These are phyloP conservation scores for Colletotrichum neosansevieriae DNA, from an alignment of 2,329 filamentous ascomycete genomes.

Conservation along the genomic window DNA sequence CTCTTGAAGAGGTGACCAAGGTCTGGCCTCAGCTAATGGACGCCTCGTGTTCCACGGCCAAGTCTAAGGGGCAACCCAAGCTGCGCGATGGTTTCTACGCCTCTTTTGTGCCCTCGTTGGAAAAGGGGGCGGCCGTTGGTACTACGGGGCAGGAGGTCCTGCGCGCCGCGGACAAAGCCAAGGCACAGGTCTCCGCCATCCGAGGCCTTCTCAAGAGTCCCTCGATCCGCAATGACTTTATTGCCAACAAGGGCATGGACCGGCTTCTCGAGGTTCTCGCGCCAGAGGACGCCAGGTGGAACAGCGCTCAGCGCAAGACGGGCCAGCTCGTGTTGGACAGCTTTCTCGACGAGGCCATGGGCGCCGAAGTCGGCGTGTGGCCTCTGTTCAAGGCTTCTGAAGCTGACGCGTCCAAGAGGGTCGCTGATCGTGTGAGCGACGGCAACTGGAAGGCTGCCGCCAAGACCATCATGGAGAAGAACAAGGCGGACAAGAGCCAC, in stretches of 20 bases:
- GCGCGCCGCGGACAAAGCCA: conserved; percentile 46
- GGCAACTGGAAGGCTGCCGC: conserved; percentile 36
- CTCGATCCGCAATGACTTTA: conserved; percentile 66
- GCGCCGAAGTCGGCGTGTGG: conserved; percentile 69
- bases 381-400: conserved; percentile 49
- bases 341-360: conserved; percentile 75
- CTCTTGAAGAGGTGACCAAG: conserved; percentile 63
- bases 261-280: conserved; percentile 66
- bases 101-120: conserved; percentile 50
- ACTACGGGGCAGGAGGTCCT: conserved; percentile 9
- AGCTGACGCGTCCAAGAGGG: conserved; percentile 35
- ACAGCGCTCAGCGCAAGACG: conserved; percentile 63
- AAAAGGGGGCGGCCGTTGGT: conserved; percentile 19
- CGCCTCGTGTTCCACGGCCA: conserved; percentile 50
- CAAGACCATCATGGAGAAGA: conserved; percentile 32
- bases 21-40: conserved; percentile 59
- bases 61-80: conserved; percentile 28
- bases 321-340: conserved; percentile 72
- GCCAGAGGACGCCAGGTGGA: conserved; percentile 61
- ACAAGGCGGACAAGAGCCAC: conserved; percentile 34
- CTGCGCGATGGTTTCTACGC: conserved; percentile 57
- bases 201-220: conserved; percentile 68
- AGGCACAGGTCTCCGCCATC: conserved; percentile 62
- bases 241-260: conserved; percentile 65
- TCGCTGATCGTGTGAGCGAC: conserved; percentile 35